phyloP scores from a whole-genome alignment of 129 eudicot species.

The Ambrosia trifida region DNA sequence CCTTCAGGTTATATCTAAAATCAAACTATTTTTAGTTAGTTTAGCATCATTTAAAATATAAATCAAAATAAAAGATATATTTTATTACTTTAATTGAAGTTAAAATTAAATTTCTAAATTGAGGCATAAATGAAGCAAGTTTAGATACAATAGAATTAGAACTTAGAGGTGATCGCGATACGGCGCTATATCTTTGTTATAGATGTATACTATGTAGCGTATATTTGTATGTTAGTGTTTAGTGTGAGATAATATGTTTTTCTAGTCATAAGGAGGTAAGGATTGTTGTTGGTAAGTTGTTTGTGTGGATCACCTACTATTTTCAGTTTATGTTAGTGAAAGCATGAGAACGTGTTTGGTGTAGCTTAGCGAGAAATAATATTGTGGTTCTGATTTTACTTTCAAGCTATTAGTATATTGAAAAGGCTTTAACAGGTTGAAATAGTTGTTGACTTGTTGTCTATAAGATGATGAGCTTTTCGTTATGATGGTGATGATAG shows the following conservation, averaged over 20 bases:
- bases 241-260: neutral
- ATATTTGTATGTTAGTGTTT: neutral
- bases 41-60: no score
- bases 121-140: no score
- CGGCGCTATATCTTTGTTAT: neutral
- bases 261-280: neutral
- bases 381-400: neutral
- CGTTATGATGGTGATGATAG: neutral
- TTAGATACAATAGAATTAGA: no score
- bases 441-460: neutral
- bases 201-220: neutral
- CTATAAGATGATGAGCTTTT: neutral
- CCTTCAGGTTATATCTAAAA: no score
- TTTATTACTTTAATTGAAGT: no score
- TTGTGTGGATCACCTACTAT: neutral
- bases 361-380: neutral
- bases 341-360: neutral
- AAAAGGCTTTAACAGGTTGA: neutral
- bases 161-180: no score
- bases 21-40: no score
- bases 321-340: neutral
- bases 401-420: neutral
- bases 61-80: no score
- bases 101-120: no score
- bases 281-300: slow-evolving; percentile 4